Evolutionary conservation across 352 stramenopile species (phyloP).

Genomic region (Phytophthora rubi): DNA sequence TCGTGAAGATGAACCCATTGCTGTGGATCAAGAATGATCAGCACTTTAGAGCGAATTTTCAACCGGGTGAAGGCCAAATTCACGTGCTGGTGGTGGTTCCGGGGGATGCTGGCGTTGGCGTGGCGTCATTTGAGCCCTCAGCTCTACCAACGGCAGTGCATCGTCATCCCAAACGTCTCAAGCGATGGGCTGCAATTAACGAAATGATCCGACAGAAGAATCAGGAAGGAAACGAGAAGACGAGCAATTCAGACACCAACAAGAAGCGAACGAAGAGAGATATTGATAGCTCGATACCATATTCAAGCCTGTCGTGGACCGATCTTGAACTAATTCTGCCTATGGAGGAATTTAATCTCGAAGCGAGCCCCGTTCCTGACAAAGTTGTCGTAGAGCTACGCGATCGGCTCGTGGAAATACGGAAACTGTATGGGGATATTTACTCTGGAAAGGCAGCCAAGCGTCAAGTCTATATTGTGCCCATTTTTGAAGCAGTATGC

Average conservation of each 20-base stretch:
- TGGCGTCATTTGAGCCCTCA: background rate
- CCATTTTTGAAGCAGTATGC: constrained; percentile 28
- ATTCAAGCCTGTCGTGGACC: background rate
- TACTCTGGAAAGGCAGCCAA: constrained; percentile 3
- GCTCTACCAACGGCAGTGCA: constrained; percentile 11
- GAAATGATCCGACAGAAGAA: constrained; percentile 29
- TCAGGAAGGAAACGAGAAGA: constrained; percentile 10
- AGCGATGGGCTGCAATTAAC: constrained; percentile 29
- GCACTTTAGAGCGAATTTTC: too few relatives aligned
- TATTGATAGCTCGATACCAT: constrained; percentile 1
- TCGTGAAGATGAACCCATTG: too few relatives aligned
- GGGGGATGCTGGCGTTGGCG: background rate
- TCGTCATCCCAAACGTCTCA: constrained; percentile 23
- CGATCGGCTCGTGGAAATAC: constrained; percentile 2
- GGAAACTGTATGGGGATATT: constrained; percentile 3
- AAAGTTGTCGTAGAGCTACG: constrained; percentile 1
- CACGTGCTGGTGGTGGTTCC: too few relatives aligned
- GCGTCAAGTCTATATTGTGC: constrained; percentile 14
- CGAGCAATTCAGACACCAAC: constrained; percentile 1
- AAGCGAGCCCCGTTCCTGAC: constrained; percentile 5
- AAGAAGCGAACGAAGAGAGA: background rate
- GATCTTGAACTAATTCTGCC: constrained; percentile 7
- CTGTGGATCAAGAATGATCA: too few relatives aligned
- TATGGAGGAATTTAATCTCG: constrained; percentile 4
- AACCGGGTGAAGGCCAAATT: too few relatives aligned